Evolutionary conservation across 2,329 filamentous ascomycete species (phyloP), one percentile per base, ranked within the genome.

Genomic region (Torrubiella hemipterigena): DNA sequence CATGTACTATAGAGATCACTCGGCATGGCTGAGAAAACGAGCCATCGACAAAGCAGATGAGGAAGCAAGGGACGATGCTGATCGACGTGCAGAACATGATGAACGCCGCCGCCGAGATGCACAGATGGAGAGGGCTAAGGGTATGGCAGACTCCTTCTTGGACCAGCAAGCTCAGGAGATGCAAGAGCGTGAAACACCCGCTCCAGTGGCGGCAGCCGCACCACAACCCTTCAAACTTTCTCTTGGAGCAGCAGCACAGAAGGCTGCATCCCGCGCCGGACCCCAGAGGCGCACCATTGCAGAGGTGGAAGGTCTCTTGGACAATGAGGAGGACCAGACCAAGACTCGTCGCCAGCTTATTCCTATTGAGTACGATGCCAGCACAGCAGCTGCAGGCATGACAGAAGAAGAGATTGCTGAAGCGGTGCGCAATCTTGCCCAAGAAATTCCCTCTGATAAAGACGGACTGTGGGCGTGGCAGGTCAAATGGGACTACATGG

Each of bases 201-300:
- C 47, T 6, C 58, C 52, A 2, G 45, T 54, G 17, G 51, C 54
- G 3, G 44, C 56, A 32, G 50, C 61, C 8, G 69, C 73, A 34
- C 83, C 82, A 4, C 77, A 83, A 48, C 78, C 79, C 16, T 93
- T 96, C 70, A 96, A 94, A 55, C 71, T 96, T 35, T 94, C 86
- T 2, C 77, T 96, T 17, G 87, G 87, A 32, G 85, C 85, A 1
- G 84, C 87, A 0, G 83, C 85, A 0, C 85, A 93, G 52, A 85
- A 67, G 44, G 67, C 67, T 0, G 69, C 69, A 0, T 69, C 71
- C 35, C 63, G 67, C 24, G 59, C 59, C 1, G 65, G 66, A 11
- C 61, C 72, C 0, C 65, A 72, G 35, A 73, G 83, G 37, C 80
- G 86, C 38, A 93, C 85, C 1, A 79, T 93, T 38, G 86, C 86